A percentile compares a stretch with the other conserved stretches of the same genome.
Conservation (phyloP, 2,329 filamentous ascomycete species). For the Penicillium sp. region DNA sequence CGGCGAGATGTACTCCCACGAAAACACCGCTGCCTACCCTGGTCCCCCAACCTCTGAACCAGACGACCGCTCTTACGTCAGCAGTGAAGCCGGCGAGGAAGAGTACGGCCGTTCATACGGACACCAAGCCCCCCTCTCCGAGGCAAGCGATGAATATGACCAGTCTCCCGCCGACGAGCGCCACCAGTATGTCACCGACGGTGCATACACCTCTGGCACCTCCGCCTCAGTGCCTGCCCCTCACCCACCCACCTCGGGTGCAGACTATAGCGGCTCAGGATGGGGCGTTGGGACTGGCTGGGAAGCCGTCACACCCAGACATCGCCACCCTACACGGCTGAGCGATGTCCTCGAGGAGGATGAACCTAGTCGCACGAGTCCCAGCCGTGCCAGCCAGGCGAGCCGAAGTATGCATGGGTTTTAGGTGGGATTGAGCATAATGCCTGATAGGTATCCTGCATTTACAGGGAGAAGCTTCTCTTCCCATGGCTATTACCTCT, state of each 20-base stretch:
- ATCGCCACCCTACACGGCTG: conserved; percentile 84
- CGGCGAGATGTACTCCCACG: conserved; percentile 42
- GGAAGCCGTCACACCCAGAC: conserved; percentile 70
- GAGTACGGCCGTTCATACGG: conserved; percentile 69
- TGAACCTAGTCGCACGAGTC: conserved; percentile 66
- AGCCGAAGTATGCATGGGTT: conserved; percentile 31
- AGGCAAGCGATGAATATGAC: conserved; percentile 57
- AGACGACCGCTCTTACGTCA: conserved; percentile 51
- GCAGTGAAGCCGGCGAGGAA: conserved; percentile 66
- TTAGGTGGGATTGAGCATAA: not conserved
- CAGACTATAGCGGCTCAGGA: conserved; percentile 67
- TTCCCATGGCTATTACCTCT: not conserved
- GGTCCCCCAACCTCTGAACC: conserved; percentile 46
- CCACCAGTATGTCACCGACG: conserved; percentile 38
- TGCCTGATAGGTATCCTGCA: not conserved
- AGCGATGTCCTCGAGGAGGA: conserved; percentile 89
- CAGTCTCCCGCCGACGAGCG: conserved; percentile 47
- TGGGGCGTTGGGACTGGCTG: conserved; percentile 69
- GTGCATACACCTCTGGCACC: conserved; percentile 26
- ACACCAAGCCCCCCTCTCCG: conserved; percentile 50
- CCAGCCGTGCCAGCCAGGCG: conserved; percentile 65
- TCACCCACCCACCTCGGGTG: conserved; percentile 35
- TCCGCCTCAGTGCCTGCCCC: conserved; percentile 28
- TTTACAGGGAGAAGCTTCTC: too few relatives aligned
- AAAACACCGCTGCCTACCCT: conserved; percentile 31